phyloP scores from a whole-genome alignment of 2,329 filamentous ascomycete genomes.

The Trichoderma aggressivum region DNA sequence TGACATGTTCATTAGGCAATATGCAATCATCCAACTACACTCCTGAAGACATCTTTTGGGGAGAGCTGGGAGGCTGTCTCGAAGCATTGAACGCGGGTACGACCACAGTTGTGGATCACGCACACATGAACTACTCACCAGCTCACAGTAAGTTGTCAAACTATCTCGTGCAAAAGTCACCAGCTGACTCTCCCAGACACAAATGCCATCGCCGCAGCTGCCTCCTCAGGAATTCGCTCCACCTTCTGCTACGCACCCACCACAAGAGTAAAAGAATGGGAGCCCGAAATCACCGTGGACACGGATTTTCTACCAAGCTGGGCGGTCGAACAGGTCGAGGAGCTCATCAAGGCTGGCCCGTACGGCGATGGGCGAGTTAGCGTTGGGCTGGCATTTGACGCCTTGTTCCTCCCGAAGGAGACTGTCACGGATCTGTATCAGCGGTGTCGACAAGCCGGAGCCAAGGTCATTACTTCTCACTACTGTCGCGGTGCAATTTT shows the following conservation, averaged over 20 bases:
- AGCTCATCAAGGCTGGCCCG: conserved; percentile 14
- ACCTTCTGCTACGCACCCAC: conserved; percentile 42
- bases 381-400: conserved; percentile 44
- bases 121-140: conserved; percentile 17
- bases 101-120: conserved; percentile 32
- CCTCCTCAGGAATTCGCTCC: conserved; percentile 43
- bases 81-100: conserved; percentile 42
- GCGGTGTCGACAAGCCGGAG: conserved; percentile 32
- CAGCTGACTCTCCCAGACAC: conserved; percentile 15
- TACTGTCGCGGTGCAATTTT: neutral
- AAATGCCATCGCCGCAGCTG: conserved; percentile 17
- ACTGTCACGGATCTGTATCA: conserved; percentile 36
- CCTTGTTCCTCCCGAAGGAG: conserved; percentile 38
- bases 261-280: conserved; percentile 29
- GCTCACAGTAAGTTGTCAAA: conserved; percentile 7
- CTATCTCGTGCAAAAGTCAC: no score
- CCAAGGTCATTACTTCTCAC: conserved; percentile 39
- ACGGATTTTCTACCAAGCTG: conserved; percentile 33
- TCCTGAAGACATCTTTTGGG: conserved; percentile 44
- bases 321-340: conserved; percentile 36
- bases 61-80: conserved; percentile 39
- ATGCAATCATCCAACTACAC: conserved; percentile 13
- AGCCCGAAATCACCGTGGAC: conserved; percentile 26
- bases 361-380: conserved; percentile 29
- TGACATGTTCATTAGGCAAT: neutral